Evolutionary conservation across 768 basidiomycete species (phyloP).

Genomic region (Mycena galopus): DNA sequence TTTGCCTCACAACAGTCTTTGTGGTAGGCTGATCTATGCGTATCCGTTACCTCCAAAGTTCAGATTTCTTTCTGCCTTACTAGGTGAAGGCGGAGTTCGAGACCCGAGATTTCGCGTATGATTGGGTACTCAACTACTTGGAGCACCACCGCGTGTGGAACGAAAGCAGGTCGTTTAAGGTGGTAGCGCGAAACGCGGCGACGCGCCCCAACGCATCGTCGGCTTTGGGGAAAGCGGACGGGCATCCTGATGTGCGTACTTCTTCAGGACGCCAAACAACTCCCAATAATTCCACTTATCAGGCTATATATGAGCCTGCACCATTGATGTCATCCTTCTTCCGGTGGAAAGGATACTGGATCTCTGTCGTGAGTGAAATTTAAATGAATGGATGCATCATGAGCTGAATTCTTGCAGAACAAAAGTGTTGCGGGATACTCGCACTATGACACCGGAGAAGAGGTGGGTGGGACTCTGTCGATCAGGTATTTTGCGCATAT

Average conservation of each 20-base stretch:
- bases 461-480: conserved; percentile 24
- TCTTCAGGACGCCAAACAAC: no score
- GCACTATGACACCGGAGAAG: conserved; percentile 33
- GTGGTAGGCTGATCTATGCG: no score
- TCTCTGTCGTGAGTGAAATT: conserved; percentile 19
- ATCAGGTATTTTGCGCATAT: conserved; percentile 15
- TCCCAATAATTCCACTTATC: background rate
- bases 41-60: no score
- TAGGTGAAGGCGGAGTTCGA: conserved; percentile 26
- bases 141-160: conserved; percentile 33
- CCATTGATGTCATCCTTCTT: conserved; percentile 4
- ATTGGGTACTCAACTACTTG: conserved; percentile 31
- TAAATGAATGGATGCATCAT: no score
- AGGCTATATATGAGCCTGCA: conserved; percentile 26
- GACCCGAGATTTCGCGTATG: conserved; percentile 33
- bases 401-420: background rate
- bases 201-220: conserved; percentile 10
- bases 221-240: conserved; percentile 13
- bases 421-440: conserved; percentile 26
- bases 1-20: no score
- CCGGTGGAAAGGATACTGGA: conserved; percentile 32
- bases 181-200: conserved; percentile 26
- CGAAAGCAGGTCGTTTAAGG: conserved; percentile 34
- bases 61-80: no score
- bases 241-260: conserved; percentile 14